phyloP scores from a whole-genome alignment of 1,284 basidiomycete genomes.

The Irpex sp. region DNA sequence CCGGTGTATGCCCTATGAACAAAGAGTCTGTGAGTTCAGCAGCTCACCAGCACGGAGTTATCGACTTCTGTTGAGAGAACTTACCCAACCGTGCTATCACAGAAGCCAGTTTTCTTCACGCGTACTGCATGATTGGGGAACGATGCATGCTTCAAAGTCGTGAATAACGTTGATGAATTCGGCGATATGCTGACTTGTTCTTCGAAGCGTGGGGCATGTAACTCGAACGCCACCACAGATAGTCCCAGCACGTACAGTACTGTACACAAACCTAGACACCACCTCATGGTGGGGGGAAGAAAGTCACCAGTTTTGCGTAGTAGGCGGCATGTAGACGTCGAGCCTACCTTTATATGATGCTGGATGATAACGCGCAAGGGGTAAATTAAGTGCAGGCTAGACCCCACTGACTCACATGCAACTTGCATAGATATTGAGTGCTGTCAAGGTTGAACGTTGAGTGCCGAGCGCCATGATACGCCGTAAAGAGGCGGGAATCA shows the following conservation, averaged over 20 bases:
- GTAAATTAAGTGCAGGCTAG: no score
- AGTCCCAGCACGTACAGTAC: no score
- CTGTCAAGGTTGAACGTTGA: no score
- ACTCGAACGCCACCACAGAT: no score
- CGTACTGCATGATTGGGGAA: constrained; percentile 54
- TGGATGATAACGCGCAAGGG: no score
- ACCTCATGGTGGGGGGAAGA: no score
- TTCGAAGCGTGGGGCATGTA: background rate
- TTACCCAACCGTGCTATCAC: constrained; percentile 22
- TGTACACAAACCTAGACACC: no score
- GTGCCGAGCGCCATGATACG: background rate
- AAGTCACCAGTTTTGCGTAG: no score
- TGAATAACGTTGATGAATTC: constrained; percentile 31
- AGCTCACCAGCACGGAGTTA: no score
- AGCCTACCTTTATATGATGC: no score
- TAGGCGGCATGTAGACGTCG: no score
- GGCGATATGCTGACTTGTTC: constrained; percentile 37
- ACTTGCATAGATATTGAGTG: background rate
- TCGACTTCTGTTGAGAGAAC: background rate
- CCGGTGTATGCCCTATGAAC: constrained; percentile 31
- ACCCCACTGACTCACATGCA: background rate
- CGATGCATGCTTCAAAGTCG: constrained; percentile 45
- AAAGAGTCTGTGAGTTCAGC: background rate
- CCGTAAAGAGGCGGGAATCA: background rate
- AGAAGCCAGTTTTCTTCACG: constrained; percentile 36